Percentiles rank a stretch among this genome's conserved stretches.
Conservation (phyloP, 345 rosid genomes). For the Ceriops decandra region DNA sequence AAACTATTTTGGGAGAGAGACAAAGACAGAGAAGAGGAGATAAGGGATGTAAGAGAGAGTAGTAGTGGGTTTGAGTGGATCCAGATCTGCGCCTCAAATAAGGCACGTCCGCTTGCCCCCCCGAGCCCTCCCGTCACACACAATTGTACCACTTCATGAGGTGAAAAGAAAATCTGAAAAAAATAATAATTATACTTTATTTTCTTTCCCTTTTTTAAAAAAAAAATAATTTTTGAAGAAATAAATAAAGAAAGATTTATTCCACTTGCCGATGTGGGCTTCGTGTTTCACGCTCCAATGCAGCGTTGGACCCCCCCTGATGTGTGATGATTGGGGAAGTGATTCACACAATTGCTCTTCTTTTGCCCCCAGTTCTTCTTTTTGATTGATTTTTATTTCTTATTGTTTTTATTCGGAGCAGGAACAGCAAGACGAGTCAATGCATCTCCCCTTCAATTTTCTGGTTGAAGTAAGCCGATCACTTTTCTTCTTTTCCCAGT, state of each 20-base stretch:
- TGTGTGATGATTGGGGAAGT: conserved; percentile 8
- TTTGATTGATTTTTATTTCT: neutral
- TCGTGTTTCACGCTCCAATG: neutral
- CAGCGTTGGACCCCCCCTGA: neutral
- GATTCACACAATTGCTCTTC: neutral
- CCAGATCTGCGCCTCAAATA: conserved; percentile 39
- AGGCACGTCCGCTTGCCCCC: conserved; percentile 27
- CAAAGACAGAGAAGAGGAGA: neutral
- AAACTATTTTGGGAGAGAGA: neutral
- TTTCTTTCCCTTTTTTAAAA: too few relatives aligned
- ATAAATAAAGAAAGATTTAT: too few relatives aligned
- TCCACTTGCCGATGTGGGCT: neutral
- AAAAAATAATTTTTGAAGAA: too few relatives aligned
- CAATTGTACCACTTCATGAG: neutral
- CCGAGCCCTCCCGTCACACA: conserved; percentile 12
- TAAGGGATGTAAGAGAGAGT: neutral
- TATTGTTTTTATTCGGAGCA: neutral
- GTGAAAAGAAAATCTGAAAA: neutral
- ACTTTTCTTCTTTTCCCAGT: neutral
- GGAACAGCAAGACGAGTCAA: conserved; percentile 10
- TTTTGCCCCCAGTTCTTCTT: neutral
- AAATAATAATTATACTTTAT: too few relatives aligned
- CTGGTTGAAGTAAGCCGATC: neutral
- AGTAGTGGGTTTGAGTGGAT: conserved; percentile 22
- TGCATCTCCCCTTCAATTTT: conserved; percentile 13